Conservation (phyloP, 306 rosid species). For the Glycine soja region DNA sequence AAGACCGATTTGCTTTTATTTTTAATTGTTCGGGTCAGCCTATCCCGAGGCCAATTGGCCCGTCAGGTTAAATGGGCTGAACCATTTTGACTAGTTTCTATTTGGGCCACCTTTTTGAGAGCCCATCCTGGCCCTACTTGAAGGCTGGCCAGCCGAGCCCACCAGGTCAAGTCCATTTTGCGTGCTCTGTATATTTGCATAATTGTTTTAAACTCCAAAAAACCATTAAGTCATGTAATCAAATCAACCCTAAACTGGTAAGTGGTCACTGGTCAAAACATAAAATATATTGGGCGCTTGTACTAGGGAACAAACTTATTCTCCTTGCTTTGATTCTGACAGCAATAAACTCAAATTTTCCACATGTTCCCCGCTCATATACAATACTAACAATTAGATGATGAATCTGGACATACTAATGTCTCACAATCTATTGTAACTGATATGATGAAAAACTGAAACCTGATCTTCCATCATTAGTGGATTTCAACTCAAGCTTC, state of each 20-base stretch:
- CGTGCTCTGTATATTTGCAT: neutral
- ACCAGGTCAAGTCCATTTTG: no score
- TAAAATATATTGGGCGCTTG: neutral
- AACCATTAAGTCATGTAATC: neutral
- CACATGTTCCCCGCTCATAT: conserved; percentile 1
- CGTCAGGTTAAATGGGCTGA: no score
- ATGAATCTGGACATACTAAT: neutral
- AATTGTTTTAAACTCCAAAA: neutral
- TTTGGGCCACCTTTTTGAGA: no score
- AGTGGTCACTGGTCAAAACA: neutral
- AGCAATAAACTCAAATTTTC: neutral
- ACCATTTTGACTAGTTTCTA: no score
- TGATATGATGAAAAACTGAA: conserved; percentile 91
- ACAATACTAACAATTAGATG: conserved; percentile 27
- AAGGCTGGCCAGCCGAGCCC: no score
- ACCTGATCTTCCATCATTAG: conserved; percentile 84
- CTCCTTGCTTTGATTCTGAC: neutral
- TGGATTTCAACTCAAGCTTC: conserved; percentile 93
- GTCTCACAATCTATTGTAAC: conserved; percentile 57
- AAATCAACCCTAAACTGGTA: neutral
- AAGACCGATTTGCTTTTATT: no score
- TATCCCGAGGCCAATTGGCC: no score
- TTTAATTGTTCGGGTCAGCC: no score
- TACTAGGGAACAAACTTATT: no score
- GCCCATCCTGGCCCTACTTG: no score